These are phyloP conservation scores for Lasiosphaeriaceae sp. DNA, from an alignment of 495 filamentous ascomycete species.

Conservation along the genomic window DNA sequence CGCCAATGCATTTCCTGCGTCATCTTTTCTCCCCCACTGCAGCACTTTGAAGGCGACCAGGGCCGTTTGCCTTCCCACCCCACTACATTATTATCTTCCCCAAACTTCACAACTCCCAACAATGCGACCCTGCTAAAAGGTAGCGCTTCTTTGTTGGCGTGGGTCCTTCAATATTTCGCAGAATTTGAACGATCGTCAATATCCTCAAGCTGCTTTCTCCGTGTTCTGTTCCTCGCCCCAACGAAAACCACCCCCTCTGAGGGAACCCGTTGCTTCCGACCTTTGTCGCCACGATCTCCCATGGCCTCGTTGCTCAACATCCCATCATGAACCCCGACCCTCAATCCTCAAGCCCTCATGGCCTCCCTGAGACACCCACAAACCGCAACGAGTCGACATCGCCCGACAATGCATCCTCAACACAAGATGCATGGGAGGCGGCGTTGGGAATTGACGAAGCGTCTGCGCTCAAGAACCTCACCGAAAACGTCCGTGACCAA, in stretches of 20 bases:
- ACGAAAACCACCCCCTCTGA: no score
- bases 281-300: no score
- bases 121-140: no score
- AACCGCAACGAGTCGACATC: background rate
- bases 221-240: no score
- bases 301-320: slow-evolving; percentile 1
- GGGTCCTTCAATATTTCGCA: no score
- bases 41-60: background rate
- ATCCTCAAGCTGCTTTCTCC: no score
- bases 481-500: slow-evolving; percentile 74
- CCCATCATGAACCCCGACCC: background rate
- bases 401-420: background rate
- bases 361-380: background rate
- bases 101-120: no score
- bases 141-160: no score
- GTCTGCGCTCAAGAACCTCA: slow-evolving; percentile 60
- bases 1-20: background rate
- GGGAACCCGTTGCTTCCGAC: no score
- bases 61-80: no score
- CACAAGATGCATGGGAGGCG: background rate
- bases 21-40: background rate
- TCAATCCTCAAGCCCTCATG: background rate
- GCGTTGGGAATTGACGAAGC: slow-evolving; percentile 46
- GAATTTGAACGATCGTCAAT: no score
- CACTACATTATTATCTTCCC: no score